Evolutionary conservation across 371 early-diverging fungal genomes (phyloP).

Genomic region (Mortierella sp.): DNA sequence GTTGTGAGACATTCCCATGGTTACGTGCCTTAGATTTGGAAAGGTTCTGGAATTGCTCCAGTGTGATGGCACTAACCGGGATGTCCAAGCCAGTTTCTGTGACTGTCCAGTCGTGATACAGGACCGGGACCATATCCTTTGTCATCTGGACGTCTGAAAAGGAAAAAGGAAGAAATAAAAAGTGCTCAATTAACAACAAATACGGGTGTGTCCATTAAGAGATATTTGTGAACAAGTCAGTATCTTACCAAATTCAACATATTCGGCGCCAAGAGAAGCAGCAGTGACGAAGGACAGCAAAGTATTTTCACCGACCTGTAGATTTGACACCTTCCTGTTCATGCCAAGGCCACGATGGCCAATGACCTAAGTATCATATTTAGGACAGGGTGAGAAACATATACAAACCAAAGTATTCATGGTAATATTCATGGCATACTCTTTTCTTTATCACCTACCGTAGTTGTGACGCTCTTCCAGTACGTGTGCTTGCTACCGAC

Average conservation of each 20-base stretch:
- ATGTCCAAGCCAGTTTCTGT: conserved; percentile 89
- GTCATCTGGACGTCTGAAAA: conserved; percentile 93
- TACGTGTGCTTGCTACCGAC: conserved; percentile 73
- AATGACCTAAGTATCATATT: conserved; percentile 68
- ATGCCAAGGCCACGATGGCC: conserved; percentile 98
- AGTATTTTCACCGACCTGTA: conserved; percentile 96
- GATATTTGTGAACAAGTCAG: neutral
- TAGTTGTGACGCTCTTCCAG: conserved; percentile 74
- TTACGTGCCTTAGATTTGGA: conserved; percentile 21
- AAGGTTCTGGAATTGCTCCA: conserved; percentile 79
- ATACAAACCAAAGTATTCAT: neutral
- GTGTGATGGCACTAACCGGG: conserved; percentile 80
- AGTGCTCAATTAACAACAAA: neutral
- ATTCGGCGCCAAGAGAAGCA: conserved; percentile 87
- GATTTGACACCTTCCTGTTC: conserved; percentile 71
- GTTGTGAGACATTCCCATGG: conserved; percentile 17
- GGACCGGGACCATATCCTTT: conserved; percentile 89
- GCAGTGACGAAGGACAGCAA: conserved; percentile 92
- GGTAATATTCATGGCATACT: neutral
- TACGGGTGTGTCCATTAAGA: neutral
- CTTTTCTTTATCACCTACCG: conserved; percentile 51
- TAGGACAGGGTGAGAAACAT: neutral
- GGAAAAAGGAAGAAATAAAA: neutral
- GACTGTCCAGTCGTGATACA: conserved; percentile 96
- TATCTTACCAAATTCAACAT: conserved; percentile 90